Evolutionary conservation across 2,329 filamentous ascomycete species (phyloP), one percentile per base, ranked within the genome.

Genomic region (Epichloe baconii): DNA sequence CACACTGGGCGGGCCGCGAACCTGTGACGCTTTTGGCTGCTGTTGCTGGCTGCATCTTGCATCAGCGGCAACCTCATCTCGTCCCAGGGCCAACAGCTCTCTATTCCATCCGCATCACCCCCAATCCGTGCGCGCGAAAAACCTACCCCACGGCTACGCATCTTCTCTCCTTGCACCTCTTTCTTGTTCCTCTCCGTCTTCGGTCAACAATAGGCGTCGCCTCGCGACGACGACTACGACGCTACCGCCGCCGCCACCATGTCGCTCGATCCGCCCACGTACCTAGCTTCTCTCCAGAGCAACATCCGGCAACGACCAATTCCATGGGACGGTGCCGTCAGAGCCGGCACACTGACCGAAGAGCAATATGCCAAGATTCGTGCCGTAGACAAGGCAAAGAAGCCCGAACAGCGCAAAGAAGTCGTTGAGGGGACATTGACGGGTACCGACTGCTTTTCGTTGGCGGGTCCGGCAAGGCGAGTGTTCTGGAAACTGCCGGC

Each of bases 271-370:
- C 86, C 88, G 60, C 90, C 90, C 53, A 86, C 87, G 53, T 96
- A 96, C 70, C 82, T 82, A 52, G 72, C 73, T 65, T 91, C 88
- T 59, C 79, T 96, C 60, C 90, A 95, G 75, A 94, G 88, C 80
- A 97, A 97, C 76, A 95, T 97, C 68, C 88, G 93, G 65, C 86
- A 88, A 65, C 82, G 93, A 59, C 90, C 90, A 58, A 95, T 98
- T 71, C 90, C 91, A 53, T 98, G 93, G 93, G 91, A 97, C 70
- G 91, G 91, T 62, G 90, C 91, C 62, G 88, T 95, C 59, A 82
- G 93, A 68, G 88, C 88, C 61, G 88, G 90, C 68, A 93, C 88
- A 64, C 86, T 98, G 70, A 95, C 87, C 53, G 91, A 97, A 60
- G 84, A 86, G 59, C 91, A 98, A 70, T 80, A 96, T 61, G 87